Base-by-base conservation (phyloP, 176 grass and related monocot species). In the Panicum miliaceum region DNA sequence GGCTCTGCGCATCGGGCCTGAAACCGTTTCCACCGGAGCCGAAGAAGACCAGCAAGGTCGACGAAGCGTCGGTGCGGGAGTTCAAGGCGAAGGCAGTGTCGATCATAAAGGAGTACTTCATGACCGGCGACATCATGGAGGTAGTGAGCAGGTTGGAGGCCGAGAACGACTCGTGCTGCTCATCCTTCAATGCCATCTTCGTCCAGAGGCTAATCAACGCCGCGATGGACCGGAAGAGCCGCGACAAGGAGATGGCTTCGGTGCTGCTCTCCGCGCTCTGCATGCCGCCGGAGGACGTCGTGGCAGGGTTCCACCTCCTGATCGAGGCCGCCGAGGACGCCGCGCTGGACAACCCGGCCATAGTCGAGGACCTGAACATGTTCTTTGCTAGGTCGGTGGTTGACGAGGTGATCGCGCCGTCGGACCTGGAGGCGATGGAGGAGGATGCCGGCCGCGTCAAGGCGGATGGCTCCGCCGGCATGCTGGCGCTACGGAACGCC, bases 381-480 rank as follows among this genome's bases (percentile, higher is more conserved):
- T 96, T 96, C 90, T 86, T 96, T 35, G 91, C 94, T 4, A 89
- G 94, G 86, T 82, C 94, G 1, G 81, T 96, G 80, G 87, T 92
- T 0, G 94, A 96, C 34, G 94, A 93, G 66, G 91, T 96, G 67
- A 71, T 96, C 38, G 84, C 94, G 11, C 94, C 91, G 9, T 88
- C 90, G 40, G 81, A 93, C 77, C 65, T 96, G 19, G 89, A 91
- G 58, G 71, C 85, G 4, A 68, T 93, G 72, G 89, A 78, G 74
- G 86, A 86, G 50, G 89, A 88, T 0, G 75, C 75, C 63, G 20
- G 78, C 18, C 32, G 38, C 47, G 79, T 71, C 12, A 84, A 77
- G 22, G 51, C 51, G 6, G 46, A 37, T 0, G 73, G 22, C 15
- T 77, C 68, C 22, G 71, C 85, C 14, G 91, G 84, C 34, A 71